Evolutionary conservation across 2,329 filamentous ascomycete species (phyloP), one percentile per base, ranked within the genome.

Genomic region (Alternaria gansuensis): DNA sequence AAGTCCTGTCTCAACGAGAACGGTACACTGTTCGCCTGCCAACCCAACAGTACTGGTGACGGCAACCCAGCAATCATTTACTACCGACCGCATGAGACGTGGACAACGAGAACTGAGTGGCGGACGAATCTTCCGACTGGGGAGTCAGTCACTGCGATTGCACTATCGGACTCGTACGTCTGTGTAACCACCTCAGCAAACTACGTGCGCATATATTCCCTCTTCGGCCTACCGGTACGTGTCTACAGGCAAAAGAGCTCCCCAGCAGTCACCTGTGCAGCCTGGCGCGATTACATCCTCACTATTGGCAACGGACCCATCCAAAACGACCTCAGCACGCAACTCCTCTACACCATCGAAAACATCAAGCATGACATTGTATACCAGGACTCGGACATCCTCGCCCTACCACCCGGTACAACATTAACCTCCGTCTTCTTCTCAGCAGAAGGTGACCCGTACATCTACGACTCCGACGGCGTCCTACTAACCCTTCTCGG

Each of bases 51-150:
- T 31, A 68, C 67, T 7, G 69, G 68, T 28, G 70, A 71, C 0
- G 82, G 81, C 7, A 86, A 88, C 57, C 88, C 91, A 2, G 91
- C 94, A 4, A 89, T 88, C 31, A 87, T 99, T n/a, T 97, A 97
- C 78, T 99, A 98, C 78, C 87, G 95, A 6, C 95, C 96, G 0
- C 95, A 99, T 74, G 94, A 99, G 80, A 96, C 92, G 1, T 99
- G 95, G 95, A 97, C 93, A 2, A 86, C 91, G 49, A 86, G 95
- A 51, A 87, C 88, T 21, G 95, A 99, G 78, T 98, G 94, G 93
- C 88, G 92, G 49, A 97, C 90, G 0, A 84, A 90, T 64, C 79
- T 99, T n/a, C 95, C 95, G 0, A 85, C 85, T 31, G 92, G 92
- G n/a, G 95, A 99, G 78, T 85, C 89, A 10, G 87, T 97, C 2